A percentile compares a stretch with the other conserved stretches of the same genome.
Conservation (phyloP, 108 stramenopile species). For the Cylindrotheca fusiformis region DNA sequence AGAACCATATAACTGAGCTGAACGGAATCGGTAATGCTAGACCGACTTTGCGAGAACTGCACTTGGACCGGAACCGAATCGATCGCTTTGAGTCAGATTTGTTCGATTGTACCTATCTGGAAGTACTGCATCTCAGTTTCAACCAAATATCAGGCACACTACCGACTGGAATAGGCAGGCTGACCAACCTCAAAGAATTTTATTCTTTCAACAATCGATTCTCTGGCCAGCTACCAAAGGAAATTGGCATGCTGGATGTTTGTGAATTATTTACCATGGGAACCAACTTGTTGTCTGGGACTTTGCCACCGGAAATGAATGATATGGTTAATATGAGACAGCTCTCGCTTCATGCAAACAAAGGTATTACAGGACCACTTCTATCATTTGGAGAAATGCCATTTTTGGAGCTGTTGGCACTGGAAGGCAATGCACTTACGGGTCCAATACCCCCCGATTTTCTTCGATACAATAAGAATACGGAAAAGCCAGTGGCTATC, state of each 20-base stretch:
- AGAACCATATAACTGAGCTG: constrained; percentile 16
- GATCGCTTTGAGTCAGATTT: constrained; percentile 23
- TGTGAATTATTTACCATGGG: constrained; percentile 18
- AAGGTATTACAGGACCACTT: constrained; percentile 23
- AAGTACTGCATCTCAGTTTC: constrained; percentile 10
- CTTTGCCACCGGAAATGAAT: constrained; percentile 54
- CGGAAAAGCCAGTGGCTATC: constrained; percentile 31
- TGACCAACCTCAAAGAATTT: constrained; percentile 35
- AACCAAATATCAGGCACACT: constrained; percentile 16
- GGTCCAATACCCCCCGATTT: constrained; percentile 37
- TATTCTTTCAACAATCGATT: constrained; percentile 35
- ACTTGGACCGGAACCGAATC: constrained; percentile 24
- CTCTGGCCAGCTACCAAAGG: constrained; percentile 27
- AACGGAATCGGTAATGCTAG: constrained; percentile 8
- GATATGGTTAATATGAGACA: constrained; percentile 38
- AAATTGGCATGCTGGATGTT: constrained; percentile 26
- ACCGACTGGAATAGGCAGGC: constrained; percentile 17
- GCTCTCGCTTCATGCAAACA: constrained; percentile 30
- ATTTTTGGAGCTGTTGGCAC: constrained; percentile 14
- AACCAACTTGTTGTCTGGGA: constrained; percentile 46
- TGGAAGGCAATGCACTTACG: constrained; percentile 33
- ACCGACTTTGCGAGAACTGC: constrained; percentile 8
- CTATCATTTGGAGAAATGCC: constrained; percentile 28
- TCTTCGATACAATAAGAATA: constrained; percentile 20
- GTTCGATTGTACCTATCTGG: constrained; percentile 6